Evolutionary conservation across 371 early-diverging fungal genomes (phyloP), one percentile per base, ranked within the genome.

Genomic region (Rhizopus delemar): DNA sequence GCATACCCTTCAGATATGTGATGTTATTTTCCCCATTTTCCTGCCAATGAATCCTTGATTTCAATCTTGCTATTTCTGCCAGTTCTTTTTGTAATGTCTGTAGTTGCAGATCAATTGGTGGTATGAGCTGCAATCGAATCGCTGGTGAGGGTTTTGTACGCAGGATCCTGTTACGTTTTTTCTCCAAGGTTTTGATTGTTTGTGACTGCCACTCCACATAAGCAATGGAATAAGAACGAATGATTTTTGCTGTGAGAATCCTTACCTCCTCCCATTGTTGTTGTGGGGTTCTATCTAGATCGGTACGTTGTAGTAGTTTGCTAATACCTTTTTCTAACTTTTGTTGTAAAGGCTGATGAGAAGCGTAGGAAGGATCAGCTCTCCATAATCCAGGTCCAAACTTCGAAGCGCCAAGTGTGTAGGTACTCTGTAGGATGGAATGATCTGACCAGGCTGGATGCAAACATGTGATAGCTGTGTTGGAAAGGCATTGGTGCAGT

Each of bases 331-430:
- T 16, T 1, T 5, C 4, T 3, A 53, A 12, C 36, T 46, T 2
- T 11, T 49, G 28, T 29, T 29, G 38, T 28, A 53, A 39, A 8
- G n/a, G 8, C 16, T 15, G 41, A 22, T 32, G 15, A 12, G 12
- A 7, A 28, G 49, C 33, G 16, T 46, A 51, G 9, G 28, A 22
- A 13, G 56, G 62, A 38, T 56, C 56, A 3, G 52, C 62, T 2
- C 62, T 16, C 62, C 62, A 61, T 4, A 61, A 16, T 7, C 62
- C 62, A 34, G 53, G 48, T 1, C 56, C 62, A 0, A 15, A 0
- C n/a, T 4, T 32, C 5, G 59, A 41, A 9, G 9, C 16, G 0
- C 52, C 59, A 3, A 51, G 8, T 2, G 32, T 41, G 34, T 41
- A 45, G 7, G 13, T 5, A 0, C 41, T 50, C 3, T 6, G 2